These are phyloP conservation scores for Geranomyces variabilis DNA, from an alignment of 192 early-diverging fungal species.

Conservation along the genomic window DNA sequence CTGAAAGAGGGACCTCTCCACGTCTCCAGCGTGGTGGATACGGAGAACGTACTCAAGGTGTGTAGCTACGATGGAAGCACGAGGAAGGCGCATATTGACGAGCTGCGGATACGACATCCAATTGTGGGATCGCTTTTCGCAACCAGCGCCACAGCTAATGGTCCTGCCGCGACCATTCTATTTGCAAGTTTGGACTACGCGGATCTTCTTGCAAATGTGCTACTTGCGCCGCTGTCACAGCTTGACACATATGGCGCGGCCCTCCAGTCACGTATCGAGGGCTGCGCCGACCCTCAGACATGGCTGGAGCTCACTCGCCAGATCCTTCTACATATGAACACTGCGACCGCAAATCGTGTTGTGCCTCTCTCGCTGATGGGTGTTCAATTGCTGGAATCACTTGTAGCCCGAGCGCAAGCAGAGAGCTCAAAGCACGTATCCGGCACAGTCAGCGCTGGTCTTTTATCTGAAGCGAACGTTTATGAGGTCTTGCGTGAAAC, in stretches of 20 bases:
- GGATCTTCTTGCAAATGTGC: background rate
- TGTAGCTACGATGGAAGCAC: background rate
- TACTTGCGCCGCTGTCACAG: background rate
- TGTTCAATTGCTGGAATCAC: background rate
- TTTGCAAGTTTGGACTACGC: background rate
- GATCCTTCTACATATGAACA: background rate
- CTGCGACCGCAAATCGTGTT: background rate
- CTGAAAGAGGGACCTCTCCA: background rate
- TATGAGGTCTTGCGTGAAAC: constrained; percentile 14
- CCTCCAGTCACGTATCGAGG: background rate
- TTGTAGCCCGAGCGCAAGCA: background rate
- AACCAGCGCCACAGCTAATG: background rate
- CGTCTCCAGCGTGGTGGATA: background rate
- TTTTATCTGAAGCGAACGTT: background rate
- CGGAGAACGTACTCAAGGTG: background rate
- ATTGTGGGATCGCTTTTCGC: constrained; percentile 1
- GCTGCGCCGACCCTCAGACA: background rate
- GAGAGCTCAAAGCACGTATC: background rate
- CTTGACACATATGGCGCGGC: too few relatives aligned
- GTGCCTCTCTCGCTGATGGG: background rate
- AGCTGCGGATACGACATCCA: constrained; percentile 10
- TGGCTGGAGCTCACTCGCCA: constrained; percentile 18
- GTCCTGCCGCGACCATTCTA: background rate
- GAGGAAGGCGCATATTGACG: background rate
- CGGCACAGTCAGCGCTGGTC: background rate